A percentile compares a stretch with the other conserved stretches of the same genome.
These are phyloP conservation scores for Zygotorulaspora danielsina DNA, from an alignment of 805 yeast genomes.

Conservation along the genomic window DNA sequence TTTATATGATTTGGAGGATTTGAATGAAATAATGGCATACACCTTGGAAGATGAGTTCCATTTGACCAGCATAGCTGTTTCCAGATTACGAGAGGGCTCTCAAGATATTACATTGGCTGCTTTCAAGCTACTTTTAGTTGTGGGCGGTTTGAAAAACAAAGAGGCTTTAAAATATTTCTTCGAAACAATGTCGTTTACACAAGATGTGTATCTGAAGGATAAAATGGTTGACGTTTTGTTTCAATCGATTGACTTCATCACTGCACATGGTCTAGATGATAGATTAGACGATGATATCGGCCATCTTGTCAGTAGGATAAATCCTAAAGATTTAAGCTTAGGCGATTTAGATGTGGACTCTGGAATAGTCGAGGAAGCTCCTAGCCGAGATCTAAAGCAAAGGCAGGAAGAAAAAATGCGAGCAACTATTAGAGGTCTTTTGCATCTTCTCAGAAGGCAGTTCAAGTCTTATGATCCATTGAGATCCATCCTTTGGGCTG, in stretches of 20 bases:
- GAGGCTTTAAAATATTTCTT: constrained; percentile 60
- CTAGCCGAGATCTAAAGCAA: constrained; percentile 20
- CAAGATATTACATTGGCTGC: constrained; percentile 61
- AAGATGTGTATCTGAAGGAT: constrained; percentile 48
- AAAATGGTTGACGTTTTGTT: constrained; percentile 47
- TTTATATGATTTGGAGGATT: constrained; percentile 41
- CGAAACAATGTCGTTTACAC: constrained; percentile 51
- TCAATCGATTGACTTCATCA: constrained; percentile 59
- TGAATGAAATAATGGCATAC: constrained; percentile 51
- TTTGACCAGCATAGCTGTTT: constrained; percentile 28
- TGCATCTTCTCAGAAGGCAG: constrained; percentile 23
- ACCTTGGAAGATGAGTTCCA: constrained; percentile 40
- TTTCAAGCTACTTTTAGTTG: constrained; percentile 58
- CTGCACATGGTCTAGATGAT: constrained; percentile 55
- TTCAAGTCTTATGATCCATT: constrained; percentile 50
- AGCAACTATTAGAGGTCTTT: constrained; percentile 29
- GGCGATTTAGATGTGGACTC: constrained; percentile 22
- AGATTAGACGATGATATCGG: constrained; percentile 64
- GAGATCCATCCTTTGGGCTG: constrained; percentile 59
- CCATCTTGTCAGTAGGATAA: constrained; percentile 28
- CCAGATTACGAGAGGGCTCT: constrained; percentile 27
- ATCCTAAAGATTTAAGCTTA: constrained; percentile 18
- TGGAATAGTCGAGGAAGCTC: constrained; percentile 20
- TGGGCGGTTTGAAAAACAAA: constrained; percentile 74
- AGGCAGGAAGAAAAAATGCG: constrained; percentile 24